These are phyloP conservation scores for Trametes hirsuta DNA, from an alignment of 1,284 basidiomycete species.

Conservation along the genomic window DNA sequence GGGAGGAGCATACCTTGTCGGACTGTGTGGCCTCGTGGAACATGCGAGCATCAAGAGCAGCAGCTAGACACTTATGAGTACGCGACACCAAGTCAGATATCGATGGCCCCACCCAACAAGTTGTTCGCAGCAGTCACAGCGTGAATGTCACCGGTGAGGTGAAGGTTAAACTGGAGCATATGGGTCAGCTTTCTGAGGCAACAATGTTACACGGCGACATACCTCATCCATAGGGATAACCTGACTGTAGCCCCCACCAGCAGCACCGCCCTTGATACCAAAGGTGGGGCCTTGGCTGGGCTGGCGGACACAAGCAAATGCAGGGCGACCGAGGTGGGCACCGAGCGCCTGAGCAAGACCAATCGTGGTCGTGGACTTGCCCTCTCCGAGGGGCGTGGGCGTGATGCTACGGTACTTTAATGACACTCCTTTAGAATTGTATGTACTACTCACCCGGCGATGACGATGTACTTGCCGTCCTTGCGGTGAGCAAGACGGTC, in stretches of 20 bases:
- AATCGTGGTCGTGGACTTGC: constrained; percentile 98
- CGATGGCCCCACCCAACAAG: constrained; percentile 65
- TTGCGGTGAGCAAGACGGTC: constrained; percentile 85
- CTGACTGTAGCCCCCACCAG: constrained; percentile 98
- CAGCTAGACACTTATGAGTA: constrained; percentile 58
- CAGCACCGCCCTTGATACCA: constrained; percentile 99
- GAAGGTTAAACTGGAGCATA: constrained; percentile 79
- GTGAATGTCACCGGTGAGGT: constrained; percentile 98
- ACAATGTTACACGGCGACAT: constrained; percentile 23
- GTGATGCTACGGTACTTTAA: constrained; percentile 71
- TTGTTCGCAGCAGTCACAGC: constrained; percentile 99
- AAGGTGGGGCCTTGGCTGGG: constrained; percentile 99
- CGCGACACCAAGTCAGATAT: too few species aligned
- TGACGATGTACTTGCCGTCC: constrained; percentile 97
- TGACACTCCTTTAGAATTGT: too few species aligned
- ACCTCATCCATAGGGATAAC: constrained; percentile 99
- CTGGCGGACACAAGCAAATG: constrained; percentile 98
- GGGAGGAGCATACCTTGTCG: constrained; percentile 69
- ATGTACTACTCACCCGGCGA: constrained; percentile 72
- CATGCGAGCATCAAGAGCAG: constrained; percentile 96
- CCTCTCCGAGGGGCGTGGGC: constrained; percentile 96
- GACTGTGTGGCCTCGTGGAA: constrained; percentile 97
- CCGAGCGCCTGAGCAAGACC: constrained; percentile 97
- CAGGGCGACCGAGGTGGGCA: constrained; percentile 89
- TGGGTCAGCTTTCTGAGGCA: not conserved